Percentiles rank a stretch among this genome's conserved stretches.
Evolutionary conservation across 331 rosid genomes (phyloP).

Genomic region (Phaseolus coccineus): DNA sequence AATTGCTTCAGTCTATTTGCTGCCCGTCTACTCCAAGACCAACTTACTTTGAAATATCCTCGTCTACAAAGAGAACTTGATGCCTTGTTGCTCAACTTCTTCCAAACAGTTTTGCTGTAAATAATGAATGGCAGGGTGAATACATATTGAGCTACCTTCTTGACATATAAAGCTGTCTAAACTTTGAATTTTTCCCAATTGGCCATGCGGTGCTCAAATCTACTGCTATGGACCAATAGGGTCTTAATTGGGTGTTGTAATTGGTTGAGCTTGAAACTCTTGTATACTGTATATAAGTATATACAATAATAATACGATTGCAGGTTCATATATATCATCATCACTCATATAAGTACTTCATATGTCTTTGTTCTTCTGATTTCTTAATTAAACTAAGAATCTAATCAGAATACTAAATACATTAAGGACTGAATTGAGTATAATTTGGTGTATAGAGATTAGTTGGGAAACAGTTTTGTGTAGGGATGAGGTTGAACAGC

Average conservation of each 20-base stretch:
- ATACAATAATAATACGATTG: not conserved
- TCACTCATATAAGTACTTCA: not conserved
- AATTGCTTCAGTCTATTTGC: not conserved
- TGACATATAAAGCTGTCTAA: no score
- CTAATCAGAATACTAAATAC: no score
- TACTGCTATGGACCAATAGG: not conserved
- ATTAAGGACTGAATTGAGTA: not conserved
- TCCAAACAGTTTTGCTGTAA: not conserved
- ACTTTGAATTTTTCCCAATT: no score
- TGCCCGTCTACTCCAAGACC: slow-evolving; percentile 20
- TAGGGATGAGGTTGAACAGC: not conserved
- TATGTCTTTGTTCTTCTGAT: not conserved
- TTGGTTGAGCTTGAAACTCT: not conserved
- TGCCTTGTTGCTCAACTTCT: not conserved
- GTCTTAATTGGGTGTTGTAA: not conserved
- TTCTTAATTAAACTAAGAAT: not conserved
- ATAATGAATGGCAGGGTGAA: not conserved
- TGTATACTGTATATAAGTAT: not conserved
- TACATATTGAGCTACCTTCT: not conserved
- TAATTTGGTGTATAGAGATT: not conserved
- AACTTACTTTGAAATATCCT: slow-evolving; percentile 13
- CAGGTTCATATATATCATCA: not conserved
- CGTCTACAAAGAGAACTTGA: slow-evolving; percentile 3
- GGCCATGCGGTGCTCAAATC: not conserved
- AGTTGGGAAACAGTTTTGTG: no score